Percentiles rank a stretch among this genome's conserved stretches.
Evolutionary conservation across 768 basidiomycete genomes (phyloP).

Genomic region (Mycena capillaripes): DNA sequence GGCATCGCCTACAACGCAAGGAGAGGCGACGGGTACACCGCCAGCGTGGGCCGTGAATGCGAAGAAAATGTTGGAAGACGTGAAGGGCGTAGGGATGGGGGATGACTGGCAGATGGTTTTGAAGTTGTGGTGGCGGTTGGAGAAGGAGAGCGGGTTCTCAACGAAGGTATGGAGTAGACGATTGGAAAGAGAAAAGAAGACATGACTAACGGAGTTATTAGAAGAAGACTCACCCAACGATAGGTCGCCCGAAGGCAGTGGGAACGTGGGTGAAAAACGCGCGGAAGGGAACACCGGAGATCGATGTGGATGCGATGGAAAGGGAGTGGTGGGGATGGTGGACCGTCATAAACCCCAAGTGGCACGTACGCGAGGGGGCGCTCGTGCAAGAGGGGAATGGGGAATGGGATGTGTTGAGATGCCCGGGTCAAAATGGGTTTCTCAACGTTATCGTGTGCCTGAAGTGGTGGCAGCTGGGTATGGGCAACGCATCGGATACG

Average conservation of each 20-base stretch:
- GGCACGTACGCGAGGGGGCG: neutral
- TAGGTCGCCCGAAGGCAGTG: neutral
- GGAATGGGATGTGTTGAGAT: constrained; percentile 1
- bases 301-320: neutral
- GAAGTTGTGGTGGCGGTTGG: neutral
- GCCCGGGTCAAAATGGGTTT: constrained; percentile 12
- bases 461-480: neutral
- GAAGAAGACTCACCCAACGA: neutral
- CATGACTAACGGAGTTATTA: neutral
- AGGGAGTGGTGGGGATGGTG: constrained; percentile 12
- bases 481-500: neutral
- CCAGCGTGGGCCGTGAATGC: neutral
- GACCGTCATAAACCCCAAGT: neutral
- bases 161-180: neutral
- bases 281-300: neutral
- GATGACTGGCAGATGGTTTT: neutral
- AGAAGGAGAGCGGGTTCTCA: neutral
- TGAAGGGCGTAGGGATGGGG: neutral
- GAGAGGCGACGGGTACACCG: neutral
- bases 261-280: neutral
- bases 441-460: constrained; percentile 7
- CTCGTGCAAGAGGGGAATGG: constrained; percentile 6
- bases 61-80: neutral
- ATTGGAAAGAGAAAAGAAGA: too few species aligned
- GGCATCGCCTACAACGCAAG: neutral